phyloP scores from a whole-genome alignment of 345 rosid species.

The Gossypium arboreum region DNA sequence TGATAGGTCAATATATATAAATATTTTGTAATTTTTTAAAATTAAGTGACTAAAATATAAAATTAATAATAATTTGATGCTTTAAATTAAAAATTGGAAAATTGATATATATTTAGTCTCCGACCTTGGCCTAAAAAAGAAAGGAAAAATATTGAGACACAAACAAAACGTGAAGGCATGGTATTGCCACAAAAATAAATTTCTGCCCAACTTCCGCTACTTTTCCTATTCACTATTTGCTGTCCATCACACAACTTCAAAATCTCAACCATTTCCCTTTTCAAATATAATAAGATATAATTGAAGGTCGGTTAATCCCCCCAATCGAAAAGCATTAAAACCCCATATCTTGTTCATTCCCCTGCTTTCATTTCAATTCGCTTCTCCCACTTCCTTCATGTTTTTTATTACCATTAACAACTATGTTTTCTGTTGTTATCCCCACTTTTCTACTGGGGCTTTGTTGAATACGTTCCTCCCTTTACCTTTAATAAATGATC shows the following conservation, averaged over 20 bases:
- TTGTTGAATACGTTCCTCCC: slow-evolving; percentile 1
- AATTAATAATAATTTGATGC: too few relatives aligned
- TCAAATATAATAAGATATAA: neutral
- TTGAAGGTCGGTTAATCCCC: neutral
- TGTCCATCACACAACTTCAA: neutral
- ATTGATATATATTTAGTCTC: neutral
- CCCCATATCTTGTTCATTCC: neutral
- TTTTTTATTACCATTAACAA: slow-evolving; percentile 15
- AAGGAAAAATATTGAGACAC: neutral
- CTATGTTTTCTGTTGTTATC: slow-evolving; percentile 22
- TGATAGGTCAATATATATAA: fast-evolving
- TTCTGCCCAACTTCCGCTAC: neutral
- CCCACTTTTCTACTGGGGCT: slow-evolving; percentile 16
- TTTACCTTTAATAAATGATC: slow-evolving; percentile 40
- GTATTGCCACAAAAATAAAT: neutral
- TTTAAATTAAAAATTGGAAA: too few relatives aligned
- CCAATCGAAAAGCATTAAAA: neutral
- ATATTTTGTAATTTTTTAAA: too few relatives aligned
- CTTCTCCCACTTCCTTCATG: slow-evolving; percentile 20
- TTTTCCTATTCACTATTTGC: neutral
- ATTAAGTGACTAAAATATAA: fast-evolving
- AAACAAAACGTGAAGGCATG: slow-evolving; percentile 6
- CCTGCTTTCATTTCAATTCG: neutral
- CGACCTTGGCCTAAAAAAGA: neutral
- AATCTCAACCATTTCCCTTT: neutral